Percentiles rank a stretch among this genome's conserved stretches.
Evolutionary conservation across 805 yeast genomes (phyloP).

Genomic region (Lipomyces orientalis): DNA sequence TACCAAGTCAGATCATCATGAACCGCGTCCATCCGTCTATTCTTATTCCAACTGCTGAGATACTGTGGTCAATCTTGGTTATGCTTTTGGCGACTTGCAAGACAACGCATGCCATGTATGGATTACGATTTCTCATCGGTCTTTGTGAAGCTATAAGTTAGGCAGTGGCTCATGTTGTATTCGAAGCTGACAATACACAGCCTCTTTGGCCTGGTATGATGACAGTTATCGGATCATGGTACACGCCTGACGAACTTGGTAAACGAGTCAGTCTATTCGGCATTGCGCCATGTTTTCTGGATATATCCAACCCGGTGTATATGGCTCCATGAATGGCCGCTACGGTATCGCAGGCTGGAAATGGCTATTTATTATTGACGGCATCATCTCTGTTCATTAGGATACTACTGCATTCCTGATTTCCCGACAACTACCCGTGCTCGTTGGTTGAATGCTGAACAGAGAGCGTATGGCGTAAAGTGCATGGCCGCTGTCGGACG

Average conservation of each 20-base stretch:
- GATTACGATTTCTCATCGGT: constrained; percentile 9
- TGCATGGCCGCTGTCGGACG: constrained; percentile 37
- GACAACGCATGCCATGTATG: constrained; percentile 5
- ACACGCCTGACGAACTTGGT: constrained; percentile 30
- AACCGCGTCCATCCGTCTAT: constrained; percentile 10
- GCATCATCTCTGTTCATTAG: constrained; percentile 52
- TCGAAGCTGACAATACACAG: background rate
- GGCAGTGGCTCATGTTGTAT: background rate
- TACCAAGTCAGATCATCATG: constrained; percentile 9
- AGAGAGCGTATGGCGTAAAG: constrained; percentile 25
- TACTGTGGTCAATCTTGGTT: constrained; percentile 3
- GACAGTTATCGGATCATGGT: constrained; percentile 26
- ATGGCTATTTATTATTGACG: constrained; percentile 72
- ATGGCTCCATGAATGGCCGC: constrained; percentile 38
- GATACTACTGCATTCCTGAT: constrained; percentile 39
- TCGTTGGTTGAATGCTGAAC: constrained; percentile 21
- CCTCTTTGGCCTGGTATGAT: constrained; percentile 16
- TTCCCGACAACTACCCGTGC: constrained; percentile 32
- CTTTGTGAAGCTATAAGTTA: constrained; percentile 12
- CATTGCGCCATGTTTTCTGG: constrained; percentile 47
- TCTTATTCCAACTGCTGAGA: constrained; percentile 8
- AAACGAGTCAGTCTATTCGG: constrained; percentile 23
- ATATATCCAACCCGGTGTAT: constrained; percentile 55
- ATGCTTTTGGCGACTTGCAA: constrained; percentile 7
- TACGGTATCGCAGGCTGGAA: constrained; percentile 48